Evolutionary conservation across 2,329 filamentous ascomycete species (phyloP), one percentile per base, ranked within the genome.

Genomic region (Colletotrichum falcatum): DNA sequence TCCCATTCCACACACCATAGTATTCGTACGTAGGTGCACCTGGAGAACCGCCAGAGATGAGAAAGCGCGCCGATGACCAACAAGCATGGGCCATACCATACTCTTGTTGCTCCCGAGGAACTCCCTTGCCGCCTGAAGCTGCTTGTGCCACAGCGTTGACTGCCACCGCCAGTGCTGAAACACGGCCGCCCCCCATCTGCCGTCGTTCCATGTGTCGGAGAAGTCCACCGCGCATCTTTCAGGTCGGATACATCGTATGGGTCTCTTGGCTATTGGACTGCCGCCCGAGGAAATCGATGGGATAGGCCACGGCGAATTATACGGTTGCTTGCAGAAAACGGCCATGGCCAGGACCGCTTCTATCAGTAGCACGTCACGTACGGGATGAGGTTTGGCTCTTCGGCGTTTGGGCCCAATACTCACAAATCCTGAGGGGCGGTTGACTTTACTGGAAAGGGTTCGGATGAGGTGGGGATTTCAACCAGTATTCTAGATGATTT

Each of bases 51-150:
- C 9, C 37, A 37, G n/a, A 49, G n/a, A 26, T 4, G 53, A 37
- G 33, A n/a, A n/a, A 55, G 33, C 33, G 39, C 20, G 59, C 30
- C 30, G 30, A n/a, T 49, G 23, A 51, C 42, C 49, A 44, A 39
- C 44, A 46, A 35, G 46, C 53, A 67, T 58, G 53, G 64, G 44
- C 44, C 33, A 33, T 33, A n/a, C 30, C 30, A 68, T 59, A 44
- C 64, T 67, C 42, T 46, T 59, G 39, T 18, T 33, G 56, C 33
- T 46, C 63, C 59, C 67, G 67, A 68, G 68, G 68, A 68, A 67
- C 37, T 37, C 44, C 64, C 64, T 71, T 71, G 64, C 30, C 53
- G 64, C 59, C 58, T 68, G 68, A 71, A 71, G 68, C 68, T 68
- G 53, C 53, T 68, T 39, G 46, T 63, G 68, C 68, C 53, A 62